Evolutionary conservation across 495 filamentous ascomycete species (phyloP).

Genomic region (Penicillium malachiteum): DNA sequence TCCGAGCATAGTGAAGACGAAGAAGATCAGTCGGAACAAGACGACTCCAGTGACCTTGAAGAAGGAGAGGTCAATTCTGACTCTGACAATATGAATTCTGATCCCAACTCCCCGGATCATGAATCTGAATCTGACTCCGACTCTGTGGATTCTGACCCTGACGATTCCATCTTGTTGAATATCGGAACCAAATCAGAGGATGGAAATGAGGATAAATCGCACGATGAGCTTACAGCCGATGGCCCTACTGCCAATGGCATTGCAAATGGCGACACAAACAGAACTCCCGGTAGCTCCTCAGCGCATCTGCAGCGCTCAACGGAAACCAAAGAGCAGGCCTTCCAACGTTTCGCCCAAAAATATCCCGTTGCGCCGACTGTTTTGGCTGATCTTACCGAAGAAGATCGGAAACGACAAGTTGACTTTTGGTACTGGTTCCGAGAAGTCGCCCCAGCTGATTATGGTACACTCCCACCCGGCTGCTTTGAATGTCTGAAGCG

Average conservation of each 20-base stretch:
- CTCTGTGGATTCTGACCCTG: constrained; percentile 36
- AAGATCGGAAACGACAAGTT: constrained; percentile 44
- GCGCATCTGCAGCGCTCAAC: background rate
- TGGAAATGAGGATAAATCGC: constrained; percentile 29
- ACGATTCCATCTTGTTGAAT: constrained; percentile 46
- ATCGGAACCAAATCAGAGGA: constrained; percentile 28
- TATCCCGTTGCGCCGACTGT: constrained; percentile 37
- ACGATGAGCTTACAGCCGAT: constrained; percentile 11
- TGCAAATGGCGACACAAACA: constrained; percentile 4
- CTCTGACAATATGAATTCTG: constrained; percentile 28
- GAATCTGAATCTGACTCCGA: constrained; percentile 39
- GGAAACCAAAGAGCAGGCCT: constrained; percentile 39
- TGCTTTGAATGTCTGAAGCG: constrained; percentile 45
- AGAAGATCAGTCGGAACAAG: background rate
- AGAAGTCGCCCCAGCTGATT: constrained; percentile 60
- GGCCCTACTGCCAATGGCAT: background rate
- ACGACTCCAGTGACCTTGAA: constrained; percentile 17
- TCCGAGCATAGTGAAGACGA: constrained; percentile 13
- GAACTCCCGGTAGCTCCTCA: background rate
- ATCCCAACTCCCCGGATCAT: constrained; percentile 34
- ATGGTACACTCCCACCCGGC: constrained; percentile 58
- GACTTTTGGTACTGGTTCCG: constrained; percentile 53
- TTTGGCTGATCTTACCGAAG: constrained; percentile 42
- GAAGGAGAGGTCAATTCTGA: constrained; percentile 25
- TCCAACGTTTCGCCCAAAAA: constrained; percentile 32